Conservation (phyloP, 2,329 filamentous ascomycete genomes). For the Rosellinia necatrix region DNA sequence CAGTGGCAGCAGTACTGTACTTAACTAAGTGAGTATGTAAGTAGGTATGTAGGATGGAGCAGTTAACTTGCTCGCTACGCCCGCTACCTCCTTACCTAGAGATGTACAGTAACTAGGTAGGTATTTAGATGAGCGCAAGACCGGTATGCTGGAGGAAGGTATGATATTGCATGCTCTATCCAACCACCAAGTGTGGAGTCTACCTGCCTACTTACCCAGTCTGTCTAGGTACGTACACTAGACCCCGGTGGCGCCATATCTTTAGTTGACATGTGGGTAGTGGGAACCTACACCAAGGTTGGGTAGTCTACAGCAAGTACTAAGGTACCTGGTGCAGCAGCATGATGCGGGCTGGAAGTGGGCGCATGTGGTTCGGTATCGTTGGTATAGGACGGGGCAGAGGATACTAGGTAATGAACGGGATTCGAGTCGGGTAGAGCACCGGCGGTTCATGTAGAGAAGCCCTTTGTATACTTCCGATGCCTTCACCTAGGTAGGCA, state of each 20-base stretch:
- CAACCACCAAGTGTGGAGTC: too few species aligned
- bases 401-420: neutral
- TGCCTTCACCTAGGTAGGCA: too few species aligned
- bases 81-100: too few species aligned
- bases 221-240: too few species aligned
- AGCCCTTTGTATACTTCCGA: neutral
- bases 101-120: too few species aligned
- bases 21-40: neutral
- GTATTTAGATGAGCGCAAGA: neutral
- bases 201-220: too few species aligned
- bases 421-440: too few species aligned
- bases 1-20: neutral
- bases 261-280: too few species aligned
- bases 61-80: neutral
- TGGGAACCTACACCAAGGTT: neutral
- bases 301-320: too few species aligned
- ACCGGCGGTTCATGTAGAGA: too few species aligned
- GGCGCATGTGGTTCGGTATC: neutral
- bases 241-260: too few species aligned
- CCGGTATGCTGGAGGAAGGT: neutral
- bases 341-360: neutral
- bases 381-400: constrained; percentile 2
- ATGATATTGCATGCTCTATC: too few species aligned
- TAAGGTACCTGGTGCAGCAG: neutral
- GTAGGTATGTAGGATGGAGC: neutral